phyloP scores from a whole-genome alignment of 2,329 filamentous ascomycete genomes.

The Sporothrix humicola region DNA sequence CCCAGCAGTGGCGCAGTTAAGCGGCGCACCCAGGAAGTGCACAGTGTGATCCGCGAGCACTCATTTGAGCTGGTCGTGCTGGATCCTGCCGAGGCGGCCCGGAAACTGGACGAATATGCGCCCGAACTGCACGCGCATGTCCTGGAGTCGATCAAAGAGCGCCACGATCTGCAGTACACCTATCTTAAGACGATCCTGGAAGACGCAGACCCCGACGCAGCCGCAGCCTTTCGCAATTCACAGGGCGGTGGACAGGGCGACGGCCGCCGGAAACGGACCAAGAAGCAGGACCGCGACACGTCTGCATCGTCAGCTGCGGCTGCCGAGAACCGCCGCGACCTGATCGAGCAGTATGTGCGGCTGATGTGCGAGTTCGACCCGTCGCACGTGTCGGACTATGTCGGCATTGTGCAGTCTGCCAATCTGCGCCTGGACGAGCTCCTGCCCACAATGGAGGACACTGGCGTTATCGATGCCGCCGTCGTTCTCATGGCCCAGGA shows the following conservation, averaged over 20 bases:
- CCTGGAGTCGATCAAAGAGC: conserved; percentile 65
- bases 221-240: neutral
- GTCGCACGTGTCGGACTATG: conserved; percentile 81
- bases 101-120: conserved; percentile 65
- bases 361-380: conserved; percentile 90
- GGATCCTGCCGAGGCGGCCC: conserved; percentile 68
- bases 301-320: conserved; percentile 37
- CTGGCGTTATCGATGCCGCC: conserved; percentile 88
- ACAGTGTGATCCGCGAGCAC: conserved; percentile 68
- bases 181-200: conserved; percentile 81
- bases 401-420: conserved; percentile 73
- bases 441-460: conserved; percentile 85
- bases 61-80: conserved; percentile 70
- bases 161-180: conserved; percentile 70
- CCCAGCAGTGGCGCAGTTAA: conserved; percentile 53
- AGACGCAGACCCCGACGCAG: conserved; percentile 43
- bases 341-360: conserved; percentile 84
- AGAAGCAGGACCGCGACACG: conserved; percentile 3
- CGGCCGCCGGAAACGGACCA: too few species aligned
- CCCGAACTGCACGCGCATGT: conserved; percentile 70
- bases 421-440: conserved; percentile 81
- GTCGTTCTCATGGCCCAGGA: conserved; percentile 89
- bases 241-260: neutral
- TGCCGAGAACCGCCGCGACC: conserved; percentile 51
- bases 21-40: conserved; percentile 75